Percentiles rank a stretch among this genome's conserved stretches.
phyloP scores from a whole-genome alignment of 495 filamentous ascomycete species.

The Podospora anserina region DNA sequence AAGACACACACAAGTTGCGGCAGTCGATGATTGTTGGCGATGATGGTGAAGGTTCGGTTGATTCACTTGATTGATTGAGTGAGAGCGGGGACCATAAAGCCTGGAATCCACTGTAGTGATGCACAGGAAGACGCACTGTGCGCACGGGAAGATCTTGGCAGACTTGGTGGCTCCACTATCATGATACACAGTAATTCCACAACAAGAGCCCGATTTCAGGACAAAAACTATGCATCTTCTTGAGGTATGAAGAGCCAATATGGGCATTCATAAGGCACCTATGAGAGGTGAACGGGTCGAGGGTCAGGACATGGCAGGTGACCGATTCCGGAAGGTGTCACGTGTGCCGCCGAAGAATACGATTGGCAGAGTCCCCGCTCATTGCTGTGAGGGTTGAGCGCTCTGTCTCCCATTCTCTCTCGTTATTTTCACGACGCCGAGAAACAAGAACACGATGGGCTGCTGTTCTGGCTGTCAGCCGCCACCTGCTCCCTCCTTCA shows the following conservation, averaged over 20 bases:
- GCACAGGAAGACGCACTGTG: not conserved
- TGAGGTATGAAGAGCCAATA: too few relatives aligned
- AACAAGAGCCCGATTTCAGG: too few relatives aligned
- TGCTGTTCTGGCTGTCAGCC: not conserved
- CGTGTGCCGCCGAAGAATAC: too few relatives aligned
- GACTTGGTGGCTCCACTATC: too few relatives aligned
- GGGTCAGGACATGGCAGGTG: too few relatives aligned
- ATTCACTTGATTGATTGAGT: not conserved
- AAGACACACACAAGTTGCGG: not conserved
- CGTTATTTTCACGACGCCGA: not conserved
- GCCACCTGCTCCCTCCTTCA: not conserved
- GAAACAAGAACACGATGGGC: not conserved
- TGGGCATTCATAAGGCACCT: too few relatives aligned
- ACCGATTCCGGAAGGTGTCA: too few relatives aligned
- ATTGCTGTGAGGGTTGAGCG: too few relatives aligned
- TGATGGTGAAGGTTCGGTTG: not conserved
- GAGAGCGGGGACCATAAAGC: not conserved
- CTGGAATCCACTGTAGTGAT: not conserved
- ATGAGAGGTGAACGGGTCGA: too few relatives aligned
- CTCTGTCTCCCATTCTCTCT: too few relatives aligned
- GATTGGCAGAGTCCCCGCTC: not conserved
- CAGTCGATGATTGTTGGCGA: not conserved
- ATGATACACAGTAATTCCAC: too few relatives aligned
- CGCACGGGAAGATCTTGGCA: not conserved
- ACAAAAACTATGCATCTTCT: too few relatives aligned